Conservation (phyloP, 352 stramenopile genomes). For the Globisporangium radiosum region DNA sequence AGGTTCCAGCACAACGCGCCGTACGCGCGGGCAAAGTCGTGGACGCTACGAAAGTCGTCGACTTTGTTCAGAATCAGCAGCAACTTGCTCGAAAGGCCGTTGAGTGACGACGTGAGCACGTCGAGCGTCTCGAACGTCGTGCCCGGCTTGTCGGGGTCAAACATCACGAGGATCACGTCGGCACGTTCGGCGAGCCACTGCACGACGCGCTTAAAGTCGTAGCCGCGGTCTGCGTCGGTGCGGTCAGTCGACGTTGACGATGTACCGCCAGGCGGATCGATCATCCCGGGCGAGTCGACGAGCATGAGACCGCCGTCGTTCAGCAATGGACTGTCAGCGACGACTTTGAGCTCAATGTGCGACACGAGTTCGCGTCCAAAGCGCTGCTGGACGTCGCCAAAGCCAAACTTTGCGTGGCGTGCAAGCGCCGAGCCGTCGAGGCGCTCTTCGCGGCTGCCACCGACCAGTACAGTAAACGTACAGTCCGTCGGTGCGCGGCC, state of each 20-base stretch:
- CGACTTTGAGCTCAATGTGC: constrained; percentile 82
- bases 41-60: constrained; percentile 81
- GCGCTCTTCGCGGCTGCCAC: constrained; percentile 59
- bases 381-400: constrained; percentile 70
- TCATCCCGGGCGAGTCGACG: constrained; percentile 84
- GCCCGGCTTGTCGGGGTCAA: constrained; percentile 83
- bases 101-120: constrained; percentile 72
- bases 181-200: constrained; percentile 83
- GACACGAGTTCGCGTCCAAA: constrained; percentile 82
- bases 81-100: constrained; percentile 75
- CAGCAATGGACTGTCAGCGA: constrained; percentile 56
- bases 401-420: constrained; percentile 68
- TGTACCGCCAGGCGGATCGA: constrained; percentile 56
- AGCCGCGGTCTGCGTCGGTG: constrained; percentile 70
- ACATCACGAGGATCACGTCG: constrained; percentile 87
- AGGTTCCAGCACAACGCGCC: constrained; percentile 86
- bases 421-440: constrained; percentile 70
- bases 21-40: constrained; percentile 83
- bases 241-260: constrained; percentile 28
- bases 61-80: constrained; percentile 87
- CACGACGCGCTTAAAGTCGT: constrained; percentile 85
- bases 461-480: constrained; percentile 77
- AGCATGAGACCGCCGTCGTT: constrained; percentile 80
- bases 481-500: constrained; percentile 72
- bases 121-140: constrained; percentile 87